A percentile compares a stretch with the other conserved stretches of the same genome.
Conservation (phyloP, 148 eudicot species). For the Agrostemma githago region DNA sequence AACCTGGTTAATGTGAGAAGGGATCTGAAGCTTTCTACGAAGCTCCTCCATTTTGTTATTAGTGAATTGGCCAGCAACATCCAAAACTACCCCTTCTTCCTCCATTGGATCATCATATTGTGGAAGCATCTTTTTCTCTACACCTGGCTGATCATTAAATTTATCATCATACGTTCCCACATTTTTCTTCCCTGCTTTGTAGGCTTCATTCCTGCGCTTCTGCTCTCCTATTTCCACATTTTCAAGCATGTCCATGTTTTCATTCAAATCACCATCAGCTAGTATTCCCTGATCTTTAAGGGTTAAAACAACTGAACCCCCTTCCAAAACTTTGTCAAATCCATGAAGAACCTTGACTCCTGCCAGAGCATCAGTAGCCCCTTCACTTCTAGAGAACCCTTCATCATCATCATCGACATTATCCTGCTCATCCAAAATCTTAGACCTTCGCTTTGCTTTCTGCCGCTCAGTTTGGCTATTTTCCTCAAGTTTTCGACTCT, state of each 20-base stretch:
- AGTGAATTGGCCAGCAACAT: conserved; percentile 73
- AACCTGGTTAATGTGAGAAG: conserved; percentile 37
- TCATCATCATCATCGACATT: conserved; percentile 58
- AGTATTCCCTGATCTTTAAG: conserved; percentile 96
- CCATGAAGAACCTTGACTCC: conserved; percentile 97
- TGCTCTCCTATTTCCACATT: conserved; percentile 98
- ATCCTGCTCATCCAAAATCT: conserved; percentile 91
- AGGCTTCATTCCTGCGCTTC: conserved; percentile 85
- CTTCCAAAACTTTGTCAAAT: conserved; percentile 90
- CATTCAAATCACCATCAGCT: conserved; percentile 80
- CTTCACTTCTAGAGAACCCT: conserved; percentile 36
- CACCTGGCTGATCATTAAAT: conserved; percentile 70
- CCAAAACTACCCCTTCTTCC: conserved; percentile 87
- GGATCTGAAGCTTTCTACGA: conserved; percentile 70
- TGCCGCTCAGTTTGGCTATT: conserved; percentile 57
- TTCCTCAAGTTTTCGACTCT: conserved; percentile 76
- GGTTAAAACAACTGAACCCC: conserved; percentile 95
- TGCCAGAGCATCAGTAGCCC: conserved; percentile 50
- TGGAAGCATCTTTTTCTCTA: conserved; percentile 80
- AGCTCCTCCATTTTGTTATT: conserved; percentile 95
- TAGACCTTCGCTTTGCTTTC: conserved; percentile 77
- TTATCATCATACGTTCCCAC: conserved; percentile 69
- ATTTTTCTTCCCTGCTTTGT: conserved; percentile 82
- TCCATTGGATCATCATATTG: conserved; percentile 86
- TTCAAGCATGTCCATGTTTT: conserved; percentile 94